Percentiles rank a stretch among this genome's conserved stretches.
phyloP scores from a whole-genome alignment of 2,329 filamentous ascomycete genomes.

The Aspergillus aculeatinus region DNA sequence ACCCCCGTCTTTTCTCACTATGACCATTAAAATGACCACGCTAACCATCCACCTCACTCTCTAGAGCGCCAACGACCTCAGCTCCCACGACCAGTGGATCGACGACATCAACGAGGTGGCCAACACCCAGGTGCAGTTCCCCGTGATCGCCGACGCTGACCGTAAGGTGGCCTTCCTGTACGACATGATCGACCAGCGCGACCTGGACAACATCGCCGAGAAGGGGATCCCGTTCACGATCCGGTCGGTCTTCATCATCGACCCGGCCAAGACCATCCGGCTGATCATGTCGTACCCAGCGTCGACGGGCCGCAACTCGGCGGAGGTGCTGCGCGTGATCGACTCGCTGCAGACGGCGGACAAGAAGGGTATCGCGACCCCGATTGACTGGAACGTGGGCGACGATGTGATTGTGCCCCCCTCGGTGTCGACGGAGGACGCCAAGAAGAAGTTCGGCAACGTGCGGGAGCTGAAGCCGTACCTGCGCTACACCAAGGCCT shows the following conservation, averaged over 20 bases:
- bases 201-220: constrained; percentile 74
- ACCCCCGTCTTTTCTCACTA: neutral
- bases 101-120: constrained; percentile 80
- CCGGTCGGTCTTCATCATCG: constrained; percentile 91
- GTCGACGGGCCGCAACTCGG: constrained; percentile 79
- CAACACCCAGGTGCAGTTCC: constrained; percentile 68
- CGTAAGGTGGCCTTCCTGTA: constrained; percentile 73
- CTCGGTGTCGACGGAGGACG: constrained; percentile 76
- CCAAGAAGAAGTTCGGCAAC: constrained; percentile 82
- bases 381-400: constrained; percentile 85
- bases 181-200: constrained; percentile 82
- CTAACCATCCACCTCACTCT: neutral
- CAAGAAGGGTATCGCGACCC: constrained; percentile 83
- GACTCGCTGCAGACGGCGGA: constrained; percentile 81
- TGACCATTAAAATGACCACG: neutral
- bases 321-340: constrained; percentile 74
- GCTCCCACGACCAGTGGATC: constrained; percentile 82
- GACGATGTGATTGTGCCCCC: constrained; percentile 93
- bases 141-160: constrained; percentile 79
- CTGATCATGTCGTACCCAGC: constrained; percentile 91
- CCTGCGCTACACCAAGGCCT: constrained; percentile 33
- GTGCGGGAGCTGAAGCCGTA: constrained; percentile 61
- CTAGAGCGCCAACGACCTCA: constrained; percentile 73
- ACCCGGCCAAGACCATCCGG: constrained; percentile 89
- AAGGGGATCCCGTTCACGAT: constrained; percentile 81